Conservation (phyloP, 768 basidiomycete species). For the Lentinula sp. region DNA sequence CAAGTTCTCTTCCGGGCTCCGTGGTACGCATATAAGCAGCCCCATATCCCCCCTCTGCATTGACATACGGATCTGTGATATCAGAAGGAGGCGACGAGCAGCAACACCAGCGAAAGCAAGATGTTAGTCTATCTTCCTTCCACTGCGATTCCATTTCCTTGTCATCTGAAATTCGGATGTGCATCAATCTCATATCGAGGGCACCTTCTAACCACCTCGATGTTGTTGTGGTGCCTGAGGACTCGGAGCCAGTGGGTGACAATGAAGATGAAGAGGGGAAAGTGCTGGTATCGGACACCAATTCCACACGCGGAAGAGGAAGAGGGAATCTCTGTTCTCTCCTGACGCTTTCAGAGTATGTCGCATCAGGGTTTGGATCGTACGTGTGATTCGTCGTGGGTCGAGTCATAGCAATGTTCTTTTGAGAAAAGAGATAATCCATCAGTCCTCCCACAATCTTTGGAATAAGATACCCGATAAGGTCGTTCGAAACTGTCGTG, state of each 20-base stretch:
- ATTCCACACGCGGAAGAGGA: background rate
- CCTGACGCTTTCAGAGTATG: background rate
- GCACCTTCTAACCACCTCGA: background rate
- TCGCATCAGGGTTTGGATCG: background rate
- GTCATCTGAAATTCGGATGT: background rate
- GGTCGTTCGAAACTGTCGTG: background rate
- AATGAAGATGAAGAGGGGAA: background rate
- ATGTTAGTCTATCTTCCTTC: background rate
- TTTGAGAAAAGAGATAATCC: background rate
- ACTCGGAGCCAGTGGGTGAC: too few relatives aligned
- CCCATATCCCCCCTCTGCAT: background rate
- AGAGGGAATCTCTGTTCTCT: background rate
- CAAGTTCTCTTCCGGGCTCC: background rate
- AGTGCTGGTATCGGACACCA: background rate
- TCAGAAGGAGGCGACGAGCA: background rate
- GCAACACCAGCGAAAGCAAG: background rate
- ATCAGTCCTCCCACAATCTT: background rate
- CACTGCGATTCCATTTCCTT: background rate
- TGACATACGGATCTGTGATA: background rate
- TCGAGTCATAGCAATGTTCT: background rate
- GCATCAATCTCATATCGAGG: background rate
- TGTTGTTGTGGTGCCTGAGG: background rate
- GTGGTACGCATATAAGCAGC: background rate
- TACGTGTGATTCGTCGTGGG: background rate
- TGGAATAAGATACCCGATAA: background rate